Evolutionary conservation across 129 eudicot genomes (phyloP).

Genomic region (Lactuca saligna): DNA sequence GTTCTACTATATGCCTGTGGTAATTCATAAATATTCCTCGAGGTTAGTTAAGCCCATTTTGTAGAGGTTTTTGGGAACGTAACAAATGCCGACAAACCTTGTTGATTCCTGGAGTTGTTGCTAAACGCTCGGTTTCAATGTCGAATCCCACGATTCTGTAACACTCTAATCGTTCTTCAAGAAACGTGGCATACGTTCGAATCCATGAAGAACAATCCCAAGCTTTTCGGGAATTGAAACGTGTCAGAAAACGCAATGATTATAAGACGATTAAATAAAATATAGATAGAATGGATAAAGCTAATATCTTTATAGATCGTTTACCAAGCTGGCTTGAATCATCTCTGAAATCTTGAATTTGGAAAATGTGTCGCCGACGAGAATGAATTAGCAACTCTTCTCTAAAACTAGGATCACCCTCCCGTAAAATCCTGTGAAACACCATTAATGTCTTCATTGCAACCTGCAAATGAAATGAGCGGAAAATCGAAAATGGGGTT

Average conservation of each 20-base stretch:
- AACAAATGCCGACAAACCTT: slow-evolving; percentile 38
- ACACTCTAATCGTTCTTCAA: slow-evolving; percentile 89
- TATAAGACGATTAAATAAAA: not conserved
- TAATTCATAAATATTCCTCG: not conserved
- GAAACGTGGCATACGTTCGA: slow-evolving; percentile 64
- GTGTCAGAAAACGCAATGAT: not conserved
- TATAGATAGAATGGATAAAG: not conserved
- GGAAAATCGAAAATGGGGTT: not conserved
- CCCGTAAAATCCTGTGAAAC: slow-evolving; percentile 73
- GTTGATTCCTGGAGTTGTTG: slow-evolving; percentile 46
- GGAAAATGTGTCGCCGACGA: slow-evolving; percentile 53
- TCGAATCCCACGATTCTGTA: slow-evolving; percentile 59
- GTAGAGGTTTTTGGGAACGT: not conserved
- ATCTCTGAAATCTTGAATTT: slow-evolving; percentile 69
- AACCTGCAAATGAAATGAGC: slow-evolving; percentile 44
- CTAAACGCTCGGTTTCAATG: slow-evolving; percentile 58
- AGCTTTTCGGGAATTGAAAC: slow-evolving; percentile 35
- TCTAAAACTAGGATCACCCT: slow-evolving; percentile 79
- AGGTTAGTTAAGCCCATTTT: not conserved
- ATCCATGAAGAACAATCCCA: slow-evolving; percentile 94
- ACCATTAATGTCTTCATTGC: slow-evolving; percentile 76
- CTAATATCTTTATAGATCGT: not conserved
- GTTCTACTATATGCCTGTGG: slow-evolving; percentile 60
- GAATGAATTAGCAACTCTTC: slow-evolving; percentile 64
- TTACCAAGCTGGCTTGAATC: slow-evolving; percentile 82